Evolutionary conservation across 371 early-diverging fungal genomes (phyloP).

Genomic region (Circinella umbellata): DNA sequence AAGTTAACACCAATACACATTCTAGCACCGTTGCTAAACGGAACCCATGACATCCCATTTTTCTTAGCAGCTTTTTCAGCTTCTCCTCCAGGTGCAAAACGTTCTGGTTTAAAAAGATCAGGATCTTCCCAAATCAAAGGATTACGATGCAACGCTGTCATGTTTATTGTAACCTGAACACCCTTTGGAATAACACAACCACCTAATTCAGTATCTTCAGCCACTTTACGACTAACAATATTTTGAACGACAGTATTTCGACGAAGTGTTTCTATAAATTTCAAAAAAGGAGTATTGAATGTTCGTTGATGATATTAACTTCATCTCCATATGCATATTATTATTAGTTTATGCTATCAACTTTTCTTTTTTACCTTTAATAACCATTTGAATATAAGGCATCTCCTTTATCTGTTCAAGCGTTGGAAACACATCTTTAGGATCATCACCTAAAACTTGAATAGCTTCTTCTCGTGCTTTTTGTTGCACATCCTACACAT

Average conservation of each 20-base stretch:
- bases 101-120: slow-evolving; percentile 25
- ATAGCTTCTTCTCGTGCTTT: slow-evolving; percentile 53
- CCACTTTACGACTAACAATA: neutral
- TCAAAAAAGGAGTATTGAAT: neutral
- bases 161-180: slow-evolving; percentile 10
- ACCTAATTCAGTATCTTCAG: slow-evolving; percentile 16
- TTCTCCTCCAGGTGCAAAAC: slow-evolving; percentile 27
- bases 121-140: slow-evolving; percentile 26
- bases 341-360: neutral
- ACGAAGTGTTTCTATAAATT: slow-evolving; percentile 17
- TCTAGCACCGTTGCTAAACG: slow-evolving; percentile 19
- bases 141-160: slow-evolving; percentile 24
- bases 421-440: slow-evolving; percentile 45
- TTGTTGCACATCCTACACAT: slow-evolving; percentile 42
- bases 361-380: slow-evolving; percentile 22
- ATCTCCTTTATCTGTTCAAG: slow-evolving; percentile 47
- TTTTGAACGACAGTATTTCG: slow-evolving; percentile 12
- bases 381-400: slow-evolving; percentile 45
- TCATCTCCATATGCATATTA: too few species aligned
- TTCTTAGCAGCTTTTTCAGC: slow-evolving; percentile 8
- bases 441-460: slow-evolving; percentile 45
- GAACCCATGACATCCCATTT: slow-evolving; percentile 15
- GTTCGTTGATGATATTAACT: neutral
- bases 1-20: slow-evolving; percentile 59
- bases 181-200: slow-evolving; percentile 22